A percentile compares a stretch with the other conserved stretches of the same genome.
phyloP scores from a whole-genome alignment of 2,329 filamentous ascomycete genomes.

The Monosporascus sp. region DNA sequence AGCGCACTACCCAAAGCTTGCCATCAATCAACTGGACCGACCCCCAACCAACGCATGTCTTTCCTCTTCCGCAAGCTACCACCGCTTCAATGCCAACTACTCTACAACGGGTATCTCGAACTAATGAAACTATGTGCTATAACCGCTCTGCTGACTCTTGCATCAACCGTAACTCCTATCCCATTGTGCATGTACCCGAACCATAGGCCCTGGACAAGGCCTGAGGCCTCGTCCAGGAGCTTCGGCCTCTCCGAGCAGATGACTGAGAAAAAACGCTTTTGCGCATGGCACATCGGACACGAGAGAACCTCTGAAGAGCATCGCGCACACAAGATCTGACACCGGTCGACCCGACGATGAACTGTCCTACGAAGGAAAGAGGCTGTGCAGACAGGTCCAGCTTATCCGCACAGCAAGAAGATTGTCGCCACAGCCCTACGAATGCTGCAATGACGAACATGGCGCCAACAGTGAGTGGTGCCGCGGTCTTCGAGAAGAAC shows the following conservation, averaged over 20 bases:
- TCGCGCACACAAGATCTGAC: background rate
- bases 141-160: too few species aligned
- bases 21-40: background rate
- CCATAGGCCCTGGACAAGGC: too few species aligned
- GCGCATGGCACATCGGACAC: background rate
- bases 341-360: background rate
- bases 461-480: background rate
- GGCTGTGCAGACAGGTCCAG: constrained; percentile 3
- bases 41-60: background rate
- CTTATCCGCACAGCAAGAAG: constrained; percentile 1
- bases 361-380: constrained; percentile 5
- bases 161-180: too few species aligned
- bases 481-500: background rate
- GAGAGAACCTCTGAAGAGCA: background rate
- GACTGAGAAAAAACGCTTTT: background rate
- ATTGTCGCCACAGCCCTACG: constrained; percentile 1
- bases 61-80: background rate
- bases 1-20: background rate
- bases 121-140: too few species aligned
- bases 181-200: too few species aligned
- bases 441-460: background rate
- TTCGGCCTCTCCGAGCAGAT: background rate
- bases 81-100: too few species aligned
- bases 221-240: background rate
- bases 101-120: too few species aligned